These are phyloP conservation scores for Urochloa ruziziensis DNA, from an alignment of 176 grass and related monocot genomes.

Conservation along the genomic window DNA sequence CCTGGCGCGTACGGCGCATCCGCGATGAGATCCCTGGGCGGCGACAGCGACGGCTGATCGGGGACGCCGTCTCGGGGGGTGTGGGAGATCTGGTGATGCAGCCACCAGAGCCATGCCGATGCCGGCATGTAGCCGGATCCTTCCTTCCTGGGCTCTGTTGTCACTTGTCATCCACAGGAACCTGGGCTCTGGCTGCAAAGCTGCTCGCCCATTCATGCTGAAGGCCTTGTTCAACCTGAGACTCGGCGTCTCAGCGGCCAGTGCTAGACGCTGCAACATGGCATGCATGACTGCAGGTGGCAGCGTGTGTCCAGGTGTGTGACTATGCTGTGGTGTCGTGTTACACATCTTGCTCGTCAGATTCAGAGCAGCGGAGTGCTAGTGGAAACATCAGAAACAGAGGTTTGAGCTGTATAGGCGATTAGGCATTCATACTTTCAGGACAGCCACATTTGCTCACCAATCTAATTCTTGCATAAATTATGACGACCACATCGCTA, in stretches of 20 bases:
- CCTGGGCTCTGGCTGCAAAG: neutral
- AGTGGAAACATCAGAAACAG: neutral
- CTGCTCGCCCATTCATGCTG: neutral
- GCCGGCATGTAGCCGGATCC: neutral
- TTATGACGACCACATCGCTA: slow-evolving; percentile 29
- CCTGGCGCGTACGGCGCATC: neutral
- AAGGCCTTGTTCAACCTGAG: neutral
- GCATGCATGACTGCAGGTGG: neutral
- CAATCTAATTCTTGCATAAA: slow-evolving; percentile 46
- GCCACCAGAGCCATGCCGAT: neutral
- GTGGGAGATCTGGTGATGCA: neutral
- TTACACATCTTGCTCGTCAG: neutral
- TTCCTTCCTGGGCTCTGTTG: slow-evolving; percentile 2
- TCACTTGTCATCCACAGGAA: slow-evolving; percentile 25
- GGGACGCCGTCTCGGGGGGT: neutral
- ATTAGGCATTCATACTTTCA: neutral
- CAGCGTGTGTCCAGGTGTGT: neutral
- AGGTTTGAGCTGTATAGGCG: neutral
- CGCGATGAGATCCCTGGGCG: neutral
- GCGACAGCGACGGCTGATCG: neutral
- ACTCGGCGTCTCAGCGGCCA: neutral
- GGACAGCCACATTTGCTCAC: neutral
- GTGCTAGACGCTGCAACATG: neutral
- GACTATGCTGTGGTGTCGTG: neutral
- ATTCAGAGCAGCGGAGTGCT: neutral